These are phyloP conservation scores for Dendrobium chrysotoxum DNA, from an alignment of 106 monocot species.

Conservation along the genomic window DNA sequence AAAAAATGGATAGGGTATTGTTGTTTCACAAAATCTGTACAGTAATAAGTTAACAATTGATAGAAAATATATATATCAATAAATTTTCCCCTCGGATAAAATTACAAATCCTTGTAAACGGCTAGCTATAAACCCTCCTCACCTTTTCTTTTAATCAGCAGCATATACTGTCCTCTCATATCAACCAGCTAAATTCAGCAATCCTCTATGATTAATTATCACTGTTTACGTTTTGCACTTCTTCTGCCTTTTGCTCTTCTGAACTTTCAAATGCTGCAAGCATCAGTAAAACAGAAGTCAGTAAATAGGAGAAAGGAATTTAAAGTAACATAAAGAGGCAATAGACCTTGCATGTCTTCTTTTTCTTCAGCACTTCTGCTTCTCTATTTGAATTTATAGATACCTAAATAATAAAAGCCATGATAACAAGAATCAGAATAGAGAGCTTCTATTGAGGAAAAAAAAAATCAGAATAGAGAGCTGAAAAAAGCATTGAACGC, in stretches of 20 bases:
- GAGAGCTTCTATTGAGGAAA: too few relatives aligned
- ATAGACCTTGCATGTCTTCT: slow-evolving; percentile 27
- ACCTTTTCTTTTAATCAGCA: too few relatives aligned
- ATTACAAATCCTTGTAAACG: too few relatives aligned
- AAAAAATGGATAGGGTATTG: too few relatives aligned
- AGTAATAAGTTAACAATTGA: too few relatives aligned
- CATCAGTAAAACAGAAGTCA: neutral
- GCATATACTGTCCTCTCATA: too few relatives aligned
- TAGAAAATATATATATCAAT: too few relatives aligned
- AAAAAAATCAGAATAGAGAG: neutral
- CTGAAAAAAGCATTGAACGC: neutral
- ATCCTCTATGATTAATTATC: neutral
- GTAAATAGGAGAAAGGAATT: neutral
- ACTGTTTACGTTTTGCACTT: slow-evolving; percentile 3
- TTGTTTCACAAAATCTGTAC: too few relatives aligned
- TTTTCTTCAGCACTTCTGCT: slow-evolving; percentile 22
- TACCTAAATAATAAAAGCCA: neutral
- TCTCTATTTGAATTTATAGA: slow-evolving; percentile 8
- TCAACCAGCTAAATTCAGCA: too few relatives aligned
- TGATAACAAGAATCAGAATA: neutral
- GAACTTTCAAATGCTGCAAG: slow-evolving; percentile 4
- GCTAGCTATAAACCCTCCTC: too few relatives aligned
- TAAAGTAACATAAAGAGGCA: neutral
- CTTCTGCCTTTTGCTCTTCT: slow-evolving; percentile 10
- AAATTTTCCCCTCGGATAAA: too few relatives aligned